phyloP scores from a whole-genome alignment of 2,329 filamentous ascomycete genomes.

The Penicillium sp. region DNA sequence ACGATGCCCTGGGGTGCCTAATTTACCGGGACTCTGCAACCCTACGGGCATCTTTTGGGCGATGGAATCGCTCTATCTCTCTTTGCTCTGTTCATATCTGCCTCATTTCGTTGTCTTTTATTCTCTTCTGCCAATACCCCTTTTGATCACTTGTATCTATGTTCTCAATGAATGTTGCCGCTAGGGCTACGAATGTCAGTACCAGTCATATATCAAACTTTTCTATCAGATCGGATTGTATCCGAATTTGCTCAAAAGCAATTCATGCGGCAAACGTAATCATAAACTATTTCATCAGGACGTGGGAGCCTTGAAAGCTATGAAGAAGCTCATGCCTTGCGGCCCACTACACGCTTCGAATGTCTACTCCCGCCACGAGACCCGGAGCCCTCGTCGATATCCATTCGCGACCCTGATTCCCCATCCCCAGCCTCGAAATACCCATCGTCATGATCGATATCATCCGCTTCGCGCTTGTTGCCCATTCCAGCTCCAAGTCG shows the following conservation, averaged over 20 bases:
- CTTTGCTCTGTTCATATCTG: constrained; percentile 25
- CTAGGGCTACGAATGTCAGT: constrained; percentile 22
- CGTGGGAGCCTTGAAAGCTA: neutral
- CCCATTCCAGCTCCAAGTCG: constrained; percentile 16
- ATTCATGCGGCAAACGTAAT: neutral
- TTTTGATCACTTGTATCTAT: constrained; percentile 29
- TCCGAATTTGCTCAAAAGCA: neutral
- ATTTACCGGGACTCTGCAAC: neutral
- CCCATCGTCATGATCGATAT: constrained; percentile 40
- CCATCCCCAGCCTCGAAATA: constrained; percentile 33
- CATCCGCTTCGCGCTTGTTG: constrained; percentile 44
- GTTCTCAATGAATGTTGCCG: constrained; percentile 27
- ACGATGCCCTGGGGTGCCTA: neutral
- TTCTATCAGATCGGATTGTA: constrained; percentile 6
- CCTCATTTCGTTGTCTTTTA: constrained; percentile 8
- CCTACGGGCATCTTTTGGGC: constrained; percentile 3
- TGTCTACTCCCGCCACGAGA: constrained; percentile 29
- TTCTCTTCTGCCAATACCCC: constrained; percentile 36
- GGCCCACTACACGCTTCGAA: constrained; percentile 38
- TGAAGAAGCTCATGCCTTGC: constrained; percentile 27
- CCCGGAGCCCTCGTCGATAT: constrained; percentile 38
- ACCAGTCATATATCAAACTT: neutral
- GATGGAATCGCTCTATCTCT: constrained; percentile 8
- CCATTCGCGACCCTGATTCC: constrained; percentile 36
- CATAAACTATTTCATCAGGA: constrained; percentile 1